Base-by-base conservation (phyloP, 2,329 filamentous ascomycete species). In the Sclerotiophoma versabilis region DNA sequence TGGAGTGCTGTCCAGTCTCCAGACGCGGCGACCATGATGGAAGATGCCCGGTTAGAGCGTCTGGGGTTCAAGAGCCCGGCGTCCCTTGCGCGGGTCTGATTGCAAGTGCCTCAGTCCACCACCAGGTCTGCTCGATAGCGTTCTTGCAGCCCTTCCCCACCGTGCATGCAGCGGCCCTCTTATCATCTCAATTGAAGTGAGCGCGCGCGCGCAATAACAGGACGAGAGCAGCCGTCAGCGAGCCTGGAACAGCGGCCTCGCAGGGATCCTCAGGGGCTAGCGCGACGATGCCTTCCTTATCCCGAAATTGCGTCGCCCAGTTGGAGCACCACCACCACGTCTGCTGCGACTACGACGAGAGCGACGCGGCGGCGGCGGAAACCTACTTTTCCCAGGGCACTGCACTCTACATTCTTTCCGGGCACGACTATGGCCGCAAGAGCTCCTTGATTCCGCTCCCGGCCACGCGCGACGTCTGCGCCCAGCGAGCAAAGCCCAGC, bases 361-460 rank as follows among this genome's bases (percentile, higher is more conserved):
- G 12, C 34, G 53, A 37, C 36, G 22, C 32, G 23, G 44, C 45
- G 25, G 44, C 33, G 39, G 41, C 19, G 22, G 47, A 44, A n/a
- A 32, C 20, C 58, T 55, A 57, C 62, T 59, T 58, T 64, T 58
- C 59, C 53, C 15, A 39, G 2, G 20, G 47, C 33, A 47, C 61
- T n/a, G 58, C 58, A 44, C 69, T 75, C 41, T 71, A 71, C 54
- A 69, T 72, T 37, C 66, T 75, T 45, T 68, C 69, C 36, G 73
- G 72, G 62, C 68, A 73, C 63, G 71, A 70, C 55, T 73, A 73
- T 60, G 65, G 64, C 64, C 64, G 56, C 49, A 62, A 64, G 62
- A 64, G 58, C 55, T 67, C 72, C 37, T 55, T 76, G 61, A 75
- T 66, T 58, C 63, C 57, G 47, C 39, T 49, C 46, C 49, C 59